A percentile compares a stretch with the other conserved stretches of the same genome.
Evolutionary conservation across 2,329 filamentous ascomycete genomes (phyloP).

Genomic region (Paecilomyces sp.): DNA sequence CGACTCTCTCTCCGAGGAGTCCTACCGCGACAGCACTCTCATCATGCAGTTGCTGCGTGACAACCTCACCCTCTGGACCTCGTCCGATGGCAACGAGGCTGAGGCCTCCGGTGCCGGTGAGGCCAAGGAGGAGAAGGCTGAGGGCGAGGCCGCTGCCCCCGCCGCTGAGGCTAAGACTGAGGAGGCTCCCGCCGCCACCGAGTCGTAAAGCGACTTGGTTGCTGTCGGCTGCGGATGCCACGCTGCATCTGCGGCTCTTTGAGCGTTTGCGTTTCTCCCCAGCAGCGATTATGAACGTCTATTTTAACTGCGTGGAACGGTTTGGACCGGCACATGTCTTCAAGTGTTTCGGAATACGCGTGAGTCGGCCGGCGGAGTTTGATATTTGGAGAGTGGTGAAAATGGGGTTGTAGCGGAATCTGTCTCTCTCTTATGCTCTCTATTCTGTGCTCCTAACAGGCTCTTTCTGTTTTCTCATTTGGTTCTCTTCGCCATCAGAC

Average conservation of each 20-base stretch:
- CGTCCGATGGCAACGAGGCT: constrained; percentile 74
- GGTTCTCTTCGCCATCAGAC: neutral
- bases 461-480: constrained; percentile 5
- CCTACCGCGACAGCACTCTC: constrained; percentile 96
- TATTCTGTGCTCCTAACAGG: constrained; percentile 2
- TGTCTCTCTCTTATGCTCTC: constrained; percentile 34
- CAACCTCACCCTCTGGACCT: constrained; percentile 97
- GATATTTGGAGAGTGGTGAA: constrained; percentile 35
- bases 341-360: constrained; percentile 25
- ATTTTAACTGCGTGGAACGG: constrained; percentile 28
- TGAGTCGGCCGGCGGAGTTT: constrained; percentile 37
- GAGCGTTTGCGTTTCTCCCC: constrained; percentile 27
- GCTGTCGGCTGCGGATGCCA: constrained; percentile 18
- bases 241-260: constrained; percentile 20
- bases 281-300: constrained; percentile 26
- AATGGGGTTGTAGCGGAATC: constrained; percentile 33
- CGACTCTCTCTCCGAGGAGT: constrained; percentile 94
- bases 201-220: constrained; percentile 21
- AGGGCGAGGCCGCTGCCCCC: constrained; percentile 38
- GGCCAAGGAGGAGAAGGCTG: constrained; percentile 56
- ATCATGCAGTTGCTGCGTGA: constrained; percentile 99
- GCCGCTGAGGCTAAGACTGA: constrained; percentile 33
- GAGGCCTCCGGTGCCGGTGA: constrained; percentile 46
- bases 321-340: constrained; percentile 29
- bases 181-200: constrained; percentile 27